A percentile compares a stretch with the other conserved stretches of the same genome.
Conservation (phyloP, 2,329 filamentous ascomycete species). For the Aspergillus bombycis region DNA sequence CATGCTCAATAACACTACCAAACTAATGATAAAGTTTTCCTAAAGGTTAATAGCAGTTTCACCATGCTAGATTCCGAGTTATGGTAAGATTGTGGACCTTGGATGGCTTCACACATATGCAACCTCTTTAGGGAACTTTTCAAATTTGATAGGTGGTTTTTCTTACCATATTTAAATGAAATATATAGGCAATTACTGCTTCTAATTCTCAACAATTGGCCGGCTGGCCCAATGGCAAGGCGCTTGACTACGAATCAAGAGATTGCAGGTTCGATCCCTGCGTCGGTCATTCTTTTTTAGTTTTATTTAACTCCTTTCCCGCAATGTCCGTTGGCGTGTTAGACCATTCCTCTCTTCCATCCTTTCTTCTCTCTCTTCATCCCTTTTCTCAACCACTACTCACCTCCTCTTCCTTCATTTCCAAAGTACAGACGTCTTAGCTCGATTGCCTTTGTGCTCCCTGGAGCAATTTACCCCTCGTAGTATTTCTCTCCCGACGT, state of each 20-base stretch:
- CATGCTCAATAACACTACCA: neutral
- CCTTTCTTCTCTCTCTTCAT: too few relatives aligned
- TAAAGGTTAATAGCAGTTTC: neutral
- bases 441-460: too few relatives aligned
- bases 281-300: conserved; percentile 34
- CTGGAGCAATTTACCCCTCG: too few relatives aligned
- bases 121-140: neutral
- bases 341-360: neutral
- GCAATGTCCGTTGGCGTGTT: too few relatives aligned
- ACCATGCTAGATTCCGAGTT: neutral
- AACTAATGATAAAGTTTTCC: neutral
- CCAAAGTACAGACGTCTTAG: too few relatives aligned
- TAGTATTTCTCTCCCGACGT: too few relatives aligned
- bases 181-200: neutral
- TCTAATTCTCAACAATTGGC: neutral
- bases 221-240: conserved; percentile 42
- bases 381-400: too few relatives aligned
- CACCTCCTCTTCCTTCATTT: too few relatives aligned
- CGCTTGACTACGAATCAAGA: conserved; percentile 58
- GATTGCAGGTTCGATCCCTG: conserved; percentile 54
- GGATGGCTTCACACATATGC: neutral
- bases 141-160: too few relatives aligned
- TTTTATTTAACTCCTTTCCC: too few relatives aligned
- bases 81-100: neutral
- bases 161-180: neutral